Evolutionary conservation across 2,329 filamentous ascomycete genomes (phyloP), one percentile per base, ranked within the genome.

Genomic region (Emergomyces orientalis): DNA sequence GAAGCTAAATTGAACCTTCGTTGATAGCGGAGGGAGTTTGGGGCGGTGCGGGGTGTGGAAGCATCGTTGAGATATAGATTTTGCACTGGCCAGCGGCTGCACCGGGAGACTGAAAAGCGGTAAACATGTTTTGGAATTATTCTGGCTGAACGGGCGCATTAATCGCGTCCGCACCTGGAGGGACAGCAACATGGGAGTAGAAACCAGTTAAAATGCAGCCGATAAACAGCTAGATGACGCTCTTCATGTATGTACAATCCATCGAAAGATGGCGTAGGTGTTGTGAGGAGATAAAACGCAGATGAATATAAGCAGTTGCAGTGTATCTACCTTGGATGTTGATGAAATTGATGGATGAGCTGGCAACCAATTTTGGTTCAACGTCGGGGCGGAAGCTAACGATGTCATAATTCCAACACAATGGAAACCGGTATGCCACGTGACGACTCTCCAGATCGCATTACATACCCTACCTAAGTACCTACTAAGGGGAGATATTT

Each of bases 41-140:
- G 66, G 69, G 30, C 65, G 70, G 60, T 45, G 60, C 56, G 66
- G 58, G 43, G 67, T 67, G 59, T 73, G 67, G 55, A 72, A 61
- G 27, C 34, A 67, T 41, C 47, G 59, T 54, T 22, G 43, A 30
- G 8, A 47, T 59, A 57, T 25, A 27, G n/a, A n/a, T 8, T 7
- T 41, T 27, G 13, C 6, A 41, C 34, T 41, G 13, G 30, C 39
- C 7, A 32, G 41, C 8, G 41, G 9, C 9, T 32, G 57, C 39
- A 17, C 27, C 9, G 57, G 27, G 27, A 32, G 25, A 32, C 30
- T 59, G 19, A 13, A 5, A 19, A 2, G 41, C 9, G 27, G 39
- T 47, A 25, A 59, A 32, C 41, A 32, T 47, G 57, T 9, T 34
- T 22, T 59, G 27, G 19, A n/a, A 22, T 5, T 34, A 17, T 30